These are phyloP conservation scores for Eucalyptus marginata DNA, from an alignment of 345 rosid species.

Conservation along the genomic window DNA sequence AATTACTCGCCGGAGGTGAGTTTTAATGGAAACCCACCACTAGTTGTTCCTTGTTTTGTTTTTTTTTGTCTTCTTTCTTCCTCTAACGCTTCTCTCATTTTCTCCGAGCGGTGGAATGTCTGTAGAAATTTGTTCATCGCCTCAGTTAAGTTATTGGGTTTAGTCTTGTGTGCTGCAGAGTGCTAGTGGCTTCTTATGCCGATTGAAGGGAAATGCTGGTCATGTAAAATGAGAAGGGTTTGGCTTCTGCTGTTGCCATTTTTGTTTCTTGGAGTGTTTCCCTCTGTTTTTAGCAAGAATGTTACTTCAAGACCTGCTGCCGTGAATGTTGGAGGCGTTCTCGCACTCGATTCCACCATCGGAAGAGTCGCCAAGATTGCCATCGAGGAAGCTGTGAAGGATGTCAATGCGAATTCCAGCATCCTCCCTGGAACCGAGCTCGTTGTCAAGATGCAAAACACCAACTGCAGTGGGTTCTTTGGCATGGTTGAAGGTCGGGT, in stretches of 20 bases:
- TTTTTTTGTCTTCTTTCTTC: neutral
- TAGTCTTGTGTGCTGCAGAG: neutral
- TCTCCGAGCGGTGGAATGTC: neutral
- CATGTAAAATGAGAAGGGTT: conserved; percentile 12
- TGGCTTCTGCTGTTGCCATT: conserved; percentile 18
- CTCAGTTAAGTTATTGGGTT: neutral
- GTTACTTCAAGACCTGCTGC: conserved; percentile 46
- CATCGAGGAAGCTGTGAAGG: conserved; percentile 78
- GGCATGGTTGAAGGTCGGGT: conserved; percentile 83
- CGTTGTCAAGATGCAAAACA: conserved; percentile 23
- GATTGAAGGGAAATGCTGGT: neutral
- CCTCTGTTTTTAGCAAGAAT: conserved; percentile 22
- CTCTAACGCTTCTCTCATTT: neutral
- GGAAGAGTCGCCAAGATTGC: conserved; percentile 88
- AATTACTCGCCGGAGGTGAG: neutral
- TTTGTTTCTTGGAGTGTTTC: conserved; percentile 13
- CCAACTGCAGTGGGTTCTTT: conserved; percentile 80
- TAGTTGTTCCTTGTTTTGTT: neutral
- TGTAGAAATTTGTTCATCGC: neutral
- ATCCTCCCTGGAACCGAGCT: conserved; percentile 54
- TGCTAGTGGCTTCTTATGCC: neutral
- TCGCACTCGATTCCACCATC: conserved; percentile 47
- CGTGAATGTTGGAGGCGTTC: conserved; percentile 65
- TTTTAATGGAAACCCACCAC: neutral
- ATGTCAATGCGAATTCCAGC: conserved; percentile 60